Evolutionary conservation across 192 early-diverging fungal species (phyloP).

Genomic region (Backusella parvicylindrica): DNA sequence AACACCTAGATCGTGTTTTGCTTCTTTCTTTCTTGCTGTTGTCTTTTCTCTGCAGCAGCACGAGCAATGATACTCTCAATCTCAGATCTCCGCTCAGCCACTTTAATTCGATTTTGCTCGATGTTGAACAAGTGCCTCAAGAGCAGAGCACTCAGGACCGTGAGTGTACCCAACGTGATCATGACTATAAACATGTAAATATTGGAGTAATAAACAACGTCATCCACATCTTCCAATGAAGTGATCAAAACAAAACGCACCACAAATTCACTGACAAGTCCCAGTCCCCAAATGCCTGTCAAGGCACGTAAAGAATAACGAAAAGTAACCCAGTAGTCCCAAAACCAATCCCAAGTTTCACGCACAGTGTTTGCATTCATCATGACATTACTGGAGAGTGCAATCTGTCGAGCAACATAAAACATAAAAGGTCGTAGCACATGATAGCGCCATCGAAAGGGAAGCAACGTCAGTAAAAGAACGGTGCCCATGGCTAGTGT

Average conservation of each 20-base stretch:
- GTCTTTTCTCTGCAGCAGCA: constrained; percentile 10
- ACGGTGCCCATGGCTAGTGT: constrained; percentile 34
- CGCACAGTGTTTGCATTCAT: constrained; percentile 24
- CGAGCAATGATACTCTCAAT: constrained; percentile 15
- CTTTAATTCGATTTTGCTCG: constrained; percentile 16
- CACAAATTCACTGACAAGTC: constrained; percentile 41
- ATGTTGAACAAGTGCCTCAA: constrained; percentile 25
- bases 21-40: background rate
- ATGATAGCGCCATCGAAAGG: constrained; percentile 27
- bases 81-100: constrained; percentile 15
- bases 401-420: constrained; percentile 34
- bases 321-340: constrained; percentile 32
- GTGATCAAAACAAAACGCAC: constrained; percentile 26
- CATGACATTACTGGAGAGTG: constrained; percentile 21
- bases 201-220: constrained; percentile 32
- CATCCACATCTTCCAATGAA: constrained; percentile 20
- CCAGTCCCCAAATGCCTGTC: constrained; percentile 38
- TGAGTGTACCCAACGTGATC: constrained; percentile 19
- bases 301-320: constrained; percentile 28
- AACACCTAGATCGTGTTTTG: background rate
- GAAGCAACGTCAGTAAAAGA: constrained; percentile 37
- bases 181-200: constrained; percentile 28
- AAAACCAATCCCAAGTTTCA: constrained; percentile 37
- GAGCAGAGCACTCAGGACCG: constrained; percentile 11
- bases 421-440: constrained; percentile 37